Base-by-base conservation (phyloP, 176 grass and related monocot genomes). In the Bromus sterilis region DNA sequence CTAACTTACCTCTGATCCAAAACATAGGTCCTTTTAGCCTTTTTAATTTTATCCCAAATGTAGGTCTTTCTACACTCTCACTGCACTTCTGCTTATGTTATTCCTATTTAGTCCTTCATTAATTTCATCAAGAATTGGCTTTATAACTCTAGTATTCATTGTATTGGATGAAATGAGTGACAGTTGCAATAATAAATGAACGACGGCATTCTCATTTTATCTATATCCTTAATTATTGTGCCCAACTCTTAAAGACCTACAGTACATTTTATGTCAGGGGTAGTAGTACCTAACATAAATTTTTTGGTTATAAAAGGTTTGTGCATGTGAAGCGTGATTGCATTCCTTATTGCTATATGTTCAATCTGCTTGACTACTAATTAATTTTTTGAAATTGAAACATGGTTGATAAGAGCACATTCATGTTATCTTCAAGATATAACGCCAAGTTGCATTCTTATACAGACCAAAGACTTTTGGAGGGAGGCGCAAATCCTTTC, bases 401-500 rank as follows among this genome's bases (percentile, higher is more conserved):
- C 53, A n/a, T 71, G 42, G 2, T 30, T 48, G 12, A 49, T 9
- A 51, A 51, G 18, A 80, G 60, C 40, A 14, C 59, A n/a, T 73
- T 1, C 14, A 46, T 82, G 23, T 76, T 67, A 66, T 66, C 59
- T 64, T 76, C 41, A 21, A 2, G 18, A 41, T 76, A 18, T 86
- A 69, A 72, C 16, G 9, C 11, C 30, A 65, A 25, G 14, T 53
- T 53, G 49, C 42, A 23, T 76, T 86, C 78, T 66, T 37, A 18
- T 77, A 56, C 85, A 95, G 96, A 95, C 85, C 44, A 89, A 90
- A 80, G 96, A 99, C 60, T 99, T 99, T 84, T 99, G 93, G 96
- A 95, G 93, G 86, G 96, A 99, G 55, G 96, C 93, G 31, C 84
- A 95, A 24, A 99, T 99, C 73, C 91, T 99, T 73, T 95, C 96